Evolutionary conservation across 129 eudicot genomes (phyloP).

Genomic region (Silybum marianum): DNA sequence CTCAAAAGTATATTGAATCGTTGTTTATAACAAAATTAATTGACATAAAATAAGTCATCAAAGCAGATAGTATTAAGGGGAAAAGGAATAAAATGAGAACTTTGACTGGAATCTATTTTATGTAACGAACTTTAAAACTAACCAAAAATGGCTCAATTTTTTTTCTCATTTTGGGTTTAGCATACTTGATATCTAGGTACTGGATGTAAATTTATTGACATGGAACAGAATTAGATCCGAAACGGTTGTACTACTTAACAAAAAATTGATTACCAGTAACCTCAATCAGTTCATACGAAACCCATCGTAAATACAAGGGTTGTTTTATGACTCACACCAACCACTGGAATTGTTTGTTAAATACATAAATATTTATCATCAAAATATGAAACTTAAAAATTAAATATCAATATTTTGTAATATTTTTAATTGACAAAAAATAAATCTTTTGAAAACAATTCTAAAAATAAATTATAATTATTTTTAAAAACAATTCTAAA

Average conservation of each 20-base stretch:
- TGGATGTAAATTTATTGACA: neutral
- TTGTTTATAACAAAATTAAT: neutral
- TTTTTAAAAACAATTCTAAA: too few species aligned
- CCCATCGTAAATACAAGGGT: too few species aligned
- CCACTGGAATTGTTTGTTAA: neutral
- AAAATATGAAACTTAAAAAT: too few species aligned
- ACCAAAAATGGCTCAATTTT: neutral
- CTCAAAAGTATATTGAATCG: neutral
- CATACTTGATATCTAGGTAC: neutral
- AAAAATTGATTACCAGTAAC: too few species aligned
- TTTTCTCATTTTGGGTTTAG: neutral
- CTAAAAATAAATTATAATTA: too few species aligned
- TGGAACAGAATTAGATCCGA: neutral
- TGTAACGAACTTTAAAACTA: neutral
- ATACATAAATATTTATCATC: too few species aligned
- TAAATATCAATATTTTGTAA: neutral
- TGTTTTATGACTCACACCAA: too few species aligned
- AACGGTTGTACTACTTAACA: neutral
- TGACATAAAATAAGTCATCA: neutral
- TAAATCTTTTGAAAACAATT: too few species aligned
- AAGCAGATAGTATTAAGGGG: neutral
- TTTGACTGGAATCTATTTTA: neutral
- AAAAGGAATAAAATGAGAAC: neutral
- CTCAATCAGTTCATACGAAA: too few species aligned
- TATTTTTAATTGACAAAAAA: too few species aligned